phyloP scores from a whole-genome alignment of 495 filamentous ascomycete genomes.

The Terfezia boudieri region DNA sequence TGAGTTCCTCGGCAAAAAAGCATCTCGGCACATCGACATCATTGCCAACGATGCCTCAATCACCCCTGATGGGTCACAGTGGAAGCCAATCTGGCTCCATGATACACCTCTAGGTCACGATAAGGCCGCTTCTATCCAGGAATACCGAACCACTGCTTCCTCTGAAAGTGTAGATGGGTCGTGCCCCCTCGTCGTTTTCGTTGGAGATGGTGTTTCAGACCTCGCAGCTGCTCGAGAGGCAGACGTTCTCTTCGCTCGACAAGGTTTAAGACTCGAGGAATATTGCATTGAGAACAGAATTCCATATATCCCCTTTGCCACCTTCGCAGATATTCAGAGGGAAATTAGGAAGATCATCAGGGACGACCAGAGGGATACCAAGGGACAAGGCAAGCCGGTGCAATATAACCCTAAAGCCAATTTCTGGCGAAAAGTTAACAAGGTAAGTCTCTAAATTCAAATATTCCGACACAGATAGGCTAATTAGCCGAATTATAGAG shows the following conservation, averaged over 20 bases:
- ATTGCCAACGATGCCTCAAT: conserved; percentile 50
- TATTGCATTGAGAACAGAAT: conserved; percentile 46
- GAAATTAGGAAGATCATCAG: conserved; percentile 37
- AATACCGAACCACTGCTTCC: conserved; percentile 32
- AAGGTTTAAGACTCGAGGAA: conserved; percentile 45
- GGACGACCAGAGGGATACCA: conserved; percentile 42
- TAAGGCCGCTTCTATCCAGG: conserved; percentile 42
- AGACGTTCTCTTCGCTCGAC: conserved; percentile 53
- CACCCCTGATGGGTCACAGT: conserved; percentile 32
- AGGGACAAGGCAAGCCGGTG: conserved; percentile 37
- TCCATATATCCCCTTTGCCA: conserved; percentile 40
- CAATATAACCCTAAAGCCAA: conserved; percentile 51
- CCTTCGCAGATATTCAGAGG: conserved; percentile 42
- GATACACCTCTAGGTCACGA: conserved; percentile 46
- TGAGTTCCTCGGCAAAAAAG: conserved; percentile 38
- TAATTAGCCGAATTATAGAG: background rate
- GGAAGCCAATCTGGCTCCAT: conserved; percentile 53
- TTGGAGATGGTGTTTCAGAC: conserved; percentile 59
- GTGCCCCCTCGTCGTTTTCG: conserved; percentile 51
- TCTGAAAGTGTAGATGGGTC: conserved; percentile 34
- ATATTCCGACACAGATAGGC: background rate
- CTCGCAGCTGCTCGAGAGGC: conserved; percentile 50
- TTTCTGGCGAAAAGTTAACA: conserved; percentile 44
- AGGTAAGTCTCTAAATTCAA: conserved; percentile 6
- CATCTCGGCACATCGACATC: conserved; percentile 39